Base-by-base conservation (phyloP, 2,329 filamentous ascomycete species). In the Fusarium subglutinans region DNA sequence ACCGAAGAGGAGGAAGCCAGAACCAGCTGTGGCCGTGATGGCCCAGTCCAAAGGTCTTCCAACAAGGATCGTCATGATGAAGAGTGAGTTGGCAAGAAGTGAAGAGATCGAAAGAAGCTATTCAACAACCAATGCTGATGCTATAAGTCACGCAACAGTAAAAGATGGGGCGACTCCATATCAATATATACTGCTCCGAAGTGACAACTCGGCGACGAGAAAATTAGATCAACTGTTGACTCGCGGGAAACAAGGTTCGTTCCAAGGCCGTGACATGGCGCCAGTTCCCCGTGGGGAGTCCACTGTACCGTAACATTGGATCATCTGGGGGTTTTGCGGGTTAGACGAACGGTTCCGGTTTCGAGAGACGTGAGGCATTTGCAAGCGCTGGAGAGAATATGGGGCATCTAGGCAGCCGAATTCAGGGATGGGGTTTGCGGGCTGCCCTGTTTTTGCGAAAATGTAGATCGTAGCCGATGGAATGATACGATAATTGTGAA, bases 1-100 rank as follows among this genome's bases (percentile, higher is more conserved):
- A 13, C 80, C 80, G 53, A 81, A 81, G 5, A 85, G 76, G 18
- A 84, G 69, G 70, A 83, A 83, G 44, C 81, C 82, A 13, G 79
- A 77, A 45, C 82, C 82, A 28, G 81, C 80, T 9, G 82, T 78
- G 20, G 77, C 77, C 15, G 79, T 80, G 58, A 81, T 84, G 76
- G 81, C 81, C 80, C 81, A 83, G 58, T 83, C 80, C 22, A 86
- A 79, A n/a, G 80, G 74, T 37, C 75, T 76, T 24, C 82, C 81
- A 43, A 78, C 72, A 45, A 83, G 80, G 33, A 73, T 50, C 15
- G 72, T 69, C 76, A 74, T 78, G 48, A 26, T 68, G 59, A 20
- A 33, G 28, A 33, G 40, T 30, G 28, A 33, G 40, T 30, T 30
- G 28, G 13, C 14, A 14, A 11, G 14, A 20, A n/a, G 17, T 20